phyloP scores from a whole-genome alignment of 768 basidiomycete genomes.

The Omphalotus guepiniiformis region DNA sequence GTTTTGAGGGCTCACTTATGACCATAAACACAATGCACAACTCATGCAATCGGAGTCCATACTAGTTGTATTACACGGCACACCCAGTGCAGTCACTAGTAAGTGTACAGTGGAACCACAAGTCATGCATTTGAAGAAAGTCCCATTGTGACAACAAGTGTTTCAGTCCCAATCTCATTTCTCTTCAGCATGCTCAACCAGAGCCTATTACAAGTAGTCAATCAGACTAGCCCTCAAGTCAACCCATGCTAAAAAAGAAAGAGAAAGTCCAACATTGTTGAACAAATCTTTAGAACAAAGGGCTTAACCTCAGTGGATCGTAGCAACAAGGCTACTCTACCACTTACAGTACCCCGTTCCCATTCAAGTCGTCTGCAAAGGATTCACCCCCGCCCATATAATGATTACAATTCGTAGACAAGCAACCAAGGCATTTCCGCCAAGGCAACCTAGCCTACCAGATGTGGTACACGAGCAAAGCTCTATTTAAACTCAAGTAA shows the following conservation, averaged over 20 bases:
- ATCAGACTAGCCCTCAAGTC: slow-evolving; percentile 39
- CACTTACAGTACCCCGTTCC: slow-evolving; percentile 72
- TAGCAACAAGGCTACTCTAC: slow-evolving; percentile 79
- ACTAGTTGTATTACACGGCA: too few species aligned
- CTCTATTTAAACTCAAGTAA: slow-evolving; percentile 63
- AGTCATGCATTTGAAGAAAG: too few species aligned
- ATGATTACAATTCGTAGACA: slow-evolving; percentile 56
- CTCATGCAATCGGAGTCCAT: too few species aligned
- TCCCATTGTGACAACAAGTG: too few species aligned
- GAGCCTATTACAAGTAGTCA: too few species aligned
- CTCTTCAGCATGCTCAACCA: not conserved
- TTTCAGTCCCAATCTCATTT: slow-evolving; percentile 9
- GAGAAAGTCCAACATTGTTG: slow-evolving; percentile 44
- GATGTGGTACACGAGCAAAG: slow-evolving; percentile 69
- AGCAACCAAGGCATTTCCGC: slow-evolving; percentile 53
- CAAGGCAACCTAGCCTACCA: slow-evolving; percentile 41
- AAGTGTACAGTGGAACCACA: too few species aligned
- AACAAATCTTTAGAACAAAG: slow-evolving; percentile 69
- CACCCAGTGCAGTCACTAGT: too few species aligned
- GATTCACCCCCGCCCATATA: slow-evolving; percentile 70
- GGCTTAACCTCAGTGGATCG: slow-evolving; percentile 75
- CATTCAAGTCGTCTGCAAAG: slow-evolving; percentile 78
- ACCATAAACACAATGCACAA: too few species aligned
- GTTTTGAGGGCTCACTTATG: too few species aligned
- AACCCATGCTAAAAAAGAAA: slow-evolving; percentile 23